A percentile compares a stretch with the other conserved stretches of the same genome.
These are phyloP conservation scores for Alternaria sp. DNA, from an alignment of 2,329 filamentous ascomycete genomes.

Conservation along the genomic window DNA sequence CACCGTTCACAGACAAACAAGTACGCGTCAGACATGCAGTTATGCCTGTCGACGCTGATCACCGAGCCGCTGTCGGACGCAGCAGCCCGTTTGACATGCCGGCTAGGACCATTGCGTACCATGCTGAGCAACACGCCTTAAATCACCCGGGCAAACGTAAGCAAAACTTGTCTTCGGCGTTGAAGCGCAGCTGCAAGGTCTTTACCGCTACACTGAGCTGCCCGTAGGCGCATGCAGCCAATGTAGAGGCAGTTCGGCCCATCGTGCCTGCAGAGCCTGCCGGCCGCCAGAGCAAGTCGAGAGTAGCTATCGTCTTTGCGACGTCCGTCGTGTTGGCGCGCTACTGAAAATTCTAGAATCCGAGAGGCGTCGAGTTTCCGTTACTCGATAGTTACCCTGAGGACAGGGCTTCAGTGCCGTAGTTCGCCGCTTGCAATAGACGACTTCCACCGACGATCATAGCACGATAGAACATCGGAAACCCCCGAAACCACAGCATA, in stretches of 20 bases:
- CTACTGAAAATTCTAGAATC: constrained; percentile 16
- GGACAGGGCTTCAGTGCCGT: constrained; percentile 24
- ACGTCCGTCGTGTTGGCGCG: constrained; percentile 16
- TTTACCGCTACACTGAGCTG: constrained; percentile 13
- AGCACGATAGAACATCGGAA: not conserved
- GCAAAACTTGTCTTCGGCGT: constrained; percentile 15
- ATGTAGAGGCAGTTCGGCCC: constrained; percentile 9
- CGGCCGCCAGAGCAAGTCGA: constrained; percentile 4
- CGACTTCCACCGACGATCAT: constrained; percentile 1
- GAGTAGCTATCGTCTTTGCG: constrained; percentile 4
- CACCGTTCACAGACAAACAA: not conserved
- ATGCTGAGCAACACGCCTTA: constrained; percentile 6
- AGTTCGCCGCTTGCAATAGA: constrained; percentile 18
- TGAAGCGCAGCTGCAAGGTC: constrained; percentile 11
- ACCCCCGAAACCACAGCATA: not conserved
- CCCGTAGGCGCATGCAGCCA: constrained; percentile 8
- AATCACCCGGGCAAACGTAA: constrained; percentile 18
- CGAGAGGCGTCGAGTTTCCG: constrained; percentile 23
- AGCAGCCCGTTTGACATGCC: constrained; percentile 1
- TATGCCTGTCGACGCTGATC: not conserved
- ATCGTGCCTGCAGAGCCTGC: constrained; percentile 10
- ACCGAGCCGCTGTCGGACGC: not conserved
- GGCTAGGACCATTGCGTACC: constrained; percentile 1
- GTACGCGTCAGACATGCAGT: not conserved
- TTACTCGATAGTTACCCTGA: constrained; percentile 44